A percentile compares a stretch with the other conserved stretches of the same genome.
Evolutionary conservation across 164 flowering plant genomes (phyloP).

Genomic region (Chimonanthus salicifolius): DNA sequence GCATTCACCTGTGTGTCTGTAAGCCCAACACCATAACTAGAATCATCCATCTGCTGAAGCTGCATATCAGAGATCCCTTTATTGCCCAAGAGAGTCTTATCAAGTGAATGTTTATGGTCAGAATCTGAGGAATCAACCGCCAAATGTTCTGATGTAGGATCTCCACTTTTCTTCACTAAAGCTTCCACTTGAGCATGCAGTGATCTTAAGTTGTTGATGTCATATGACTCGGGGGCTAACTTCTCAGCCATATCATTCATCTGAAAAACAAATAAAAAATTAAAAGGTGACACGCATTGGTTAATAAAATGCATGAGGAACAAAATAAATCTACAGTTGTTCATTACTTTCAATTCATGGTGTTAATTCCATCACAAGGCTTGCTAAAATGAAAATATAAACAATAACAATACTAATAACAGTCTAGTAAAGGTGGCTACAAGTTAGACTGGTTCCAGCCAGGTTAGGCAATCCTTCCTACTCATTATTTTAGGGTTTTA

Average conservation of each 20-base stretch:
- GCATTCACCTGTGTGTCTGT: conserved; percentile 15
- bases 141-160: conserved; percentile 15
- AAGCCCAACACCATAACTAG: conserved; percentile 10
- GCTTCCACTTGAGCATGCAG: conserved; percentile 46
- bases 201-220: conserved; percentile 34
- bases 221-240: conserved; percentile 51
- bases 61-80: conserved; percentile 13
- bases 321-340: background rate
- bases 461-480: too few relatives aligned
- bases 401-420: background rate
- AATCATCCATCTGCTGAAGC: conserved; percentile 13
- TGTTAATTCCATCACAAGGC: background rate
- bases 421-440: too few relatives aligned
- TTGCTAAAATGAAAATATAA: too few relatives aligned
- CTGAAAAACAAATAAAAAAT: conserved; percentile 28
- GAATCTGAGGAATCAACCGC: conserved; percentile 14
- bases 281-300: too few relatives aligned
- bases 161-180: conserved; percentile 22
- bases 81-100: conserved; percentile 9
- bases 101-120: conserved; percentile 13
- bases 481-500: too few relatives aligned
- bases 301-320: background rate
- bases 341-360: background rate
- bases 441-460: too few relatives aligned
- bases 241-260: conserved; percentile 49